Conservation (phyloP, 2,329 filamentous ascomycete species). For the Canariomyces notabilis region DNA sequence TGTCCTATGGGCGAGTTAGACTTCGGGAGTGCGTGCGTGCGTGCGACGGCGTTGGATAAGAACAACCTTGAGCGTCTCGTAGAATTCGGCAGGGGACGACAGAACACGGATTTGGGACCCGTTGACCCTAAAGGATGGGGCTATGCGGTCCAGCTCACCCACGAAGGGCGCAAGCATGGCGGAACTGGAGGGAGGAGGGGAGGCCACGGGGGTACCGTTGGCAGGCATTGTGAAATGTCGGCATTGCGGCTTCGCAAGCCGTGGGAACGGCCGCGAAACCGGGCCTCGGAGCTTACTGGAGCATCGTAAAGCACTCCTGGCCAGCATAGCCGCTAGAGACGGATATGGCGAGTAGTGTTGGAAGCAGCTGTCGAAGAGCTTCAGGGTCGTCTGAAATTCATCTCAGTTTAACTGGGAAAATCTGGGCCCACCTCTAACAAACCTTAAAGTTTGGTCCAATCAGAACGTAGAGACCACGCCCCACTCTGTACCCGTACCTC, state of each 20-base stretch:
- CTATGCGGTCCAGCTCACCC: slow-evolving; percentile 76
- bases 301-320: slow-evolving; percentile 25
- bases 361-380: slow-evolving; percentile 1
- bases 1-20: slow-evolving; percentile 47
- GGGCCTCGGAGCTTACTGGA: slow-evolving; percentile 22
- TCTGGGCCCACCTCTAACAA: slow-evolving; percentile 5
- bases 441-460: too few relatives aligned
- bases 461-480: too few relatives aligned
- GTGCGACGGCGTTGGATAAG: slow-evolving; percentile 3
- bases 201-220: slow-evolving; percentile 22
- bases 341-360: slow-evolving; percentile 1
- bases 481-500: slow-evolving; percentile 4
- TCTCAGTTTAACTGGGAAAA: slow-evolving; percentile 22
- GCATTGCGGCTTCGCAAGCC: slow-evolving; percentile 33
- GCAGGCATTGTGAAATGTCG: slow-evolving; percentile 40
- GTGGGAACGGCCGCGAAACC: slow-evolving; percentile 16
- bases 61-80: slow-evolving; percentile 76
- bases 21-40: too few relatives aligned
- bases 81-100: slow-evolving; percentile 80
- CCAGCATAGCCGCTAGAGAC: slow-evolving; percentile 25
- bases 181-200: slow-evolving; percentile 27
- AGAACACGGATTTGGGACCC: slow-evolving; percentile 78
- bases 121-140: slow-evolving; percentile 82
- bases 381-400: slow-evolving; percentile 9
- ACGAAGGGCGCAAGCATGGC: slow-evolving; percentile 51